Evolutionary conservation across 2,329 filamentous ascomycete species (phyloP), one percentile per base, ranked within the genome.

Genomic region (Fusarium siculi): DNA sequence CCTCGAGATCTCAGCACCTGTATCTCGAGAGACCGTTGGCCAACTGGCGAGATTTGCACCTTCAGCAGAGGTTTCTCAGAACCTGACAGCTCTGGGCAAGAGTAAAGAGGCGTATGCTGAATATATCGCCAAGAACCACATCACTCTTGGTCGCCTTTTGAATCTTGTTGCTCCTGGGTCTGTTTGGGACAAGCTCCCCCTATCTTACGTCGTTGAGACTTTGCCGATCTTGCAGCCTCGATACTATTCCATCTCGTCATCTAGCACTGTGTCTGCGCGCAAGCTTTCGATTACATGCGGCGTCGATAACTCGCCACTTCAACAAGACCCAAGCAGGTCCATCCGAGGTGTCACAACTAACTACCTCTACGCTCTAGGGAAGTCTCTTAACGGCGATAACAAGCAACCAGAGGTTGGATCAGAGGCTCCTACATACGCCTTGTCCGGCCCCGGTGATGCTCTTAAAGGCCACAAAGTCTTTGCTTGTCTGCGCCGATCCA

Each of bases 191-290:
- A 56, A 70, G 2, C 32, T 81, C 11, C 77, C 79, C 0, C 82
- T 92, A 9, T 83, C 85, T 3, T 84, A 86, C 53, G 88, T 91
- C 77, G 81, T 92, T 11, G 84, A 87, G 56, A 87, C 87, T 76
- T 84, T 91, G 2, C 87, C 88, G 2, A 84, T 85, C 0, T 49
- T 76, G 14, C 70, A 88, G 18, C 83, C 89, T 15, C 87, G 89
- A 8, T 88, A 90, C 68, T 91, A 91, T 78, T 89, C 87, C 11
- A 91, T 91, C 66, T 91, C 89, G 0, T 90, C 87, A 2, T 90
- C 88, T 12, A 83, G 82, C 19, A 80, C 84, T 32, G 72, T 79
- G 10, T 76, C 73, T 10, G 68, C 75, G 10, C 70, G 73, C 32
- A 78, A 57, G 16, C 67, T 78, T 42, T 57, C 76, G 44, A 78